Evolutionary conservation across 495 filamentous ascomycete species (phyloP), one percentile per base, ranked within the genome.

Genomic region (Penicillium bovifimosum): DNA sequence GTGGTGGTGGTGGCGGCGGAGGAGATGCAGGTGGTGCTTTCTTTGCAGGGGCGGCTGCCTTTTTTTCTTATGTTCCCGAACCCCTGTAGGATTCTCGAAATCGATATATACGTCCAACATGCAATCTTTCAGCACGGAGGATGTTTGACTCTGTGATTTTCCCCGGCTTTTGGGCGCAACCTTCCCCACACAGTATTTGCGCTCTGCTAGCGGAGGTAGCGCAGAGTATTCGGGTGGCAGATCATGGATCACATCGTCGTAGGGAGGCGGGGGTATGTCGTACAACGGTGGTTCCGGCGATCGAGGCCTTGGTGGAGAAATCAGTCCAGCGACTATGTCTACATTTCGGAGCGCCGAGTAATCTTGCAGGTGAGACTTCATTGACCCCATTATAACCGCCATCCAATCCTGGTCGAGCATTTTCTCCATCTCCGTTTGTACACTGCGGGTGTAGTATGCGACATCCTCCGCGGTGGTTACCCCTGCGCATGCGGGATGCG

Each of bases 11-110:
- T n/a, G 61, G 56, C n/a, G 36, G 56, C 28, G 61, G 40, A 14
- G 66, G 58, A 5, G 59, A 34, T 18, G 62, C 61, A 9, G 62
- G 43, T 9, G 59, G 43, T 5, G 55, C 54, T 27, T 73, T 69
- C 32, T 75, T 71, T 52, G 73, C 72, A n/a, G 2, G 33, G 41
- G 51, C 27, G 41, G 51, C 1, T 70, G 67, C n/a, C 72, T 75
- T 16, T 74, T 75, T 65, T 70, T 66, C 20, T 64, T 72, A 38
- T 71, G 74, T 54, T 80, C 79, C 0, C 77, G 75, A 17, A 76
- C 64, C n/a, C 67, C 74, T 32, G 70, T 63, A 7, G 69, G 59
- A 28, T 74, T 77, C 49, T 82, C 80, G 40, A 82, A 76, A 61
- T 81, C 77, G 35, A 79, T 73, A 18, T 71, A 66, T 9, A 58